A percentile compares a stretch with the other conserved stretches of the same genome.
phyloP scores from a whole-genome alignment of 495 filamentous ascomycete species.

The Aspergillus leporis region DNA sequence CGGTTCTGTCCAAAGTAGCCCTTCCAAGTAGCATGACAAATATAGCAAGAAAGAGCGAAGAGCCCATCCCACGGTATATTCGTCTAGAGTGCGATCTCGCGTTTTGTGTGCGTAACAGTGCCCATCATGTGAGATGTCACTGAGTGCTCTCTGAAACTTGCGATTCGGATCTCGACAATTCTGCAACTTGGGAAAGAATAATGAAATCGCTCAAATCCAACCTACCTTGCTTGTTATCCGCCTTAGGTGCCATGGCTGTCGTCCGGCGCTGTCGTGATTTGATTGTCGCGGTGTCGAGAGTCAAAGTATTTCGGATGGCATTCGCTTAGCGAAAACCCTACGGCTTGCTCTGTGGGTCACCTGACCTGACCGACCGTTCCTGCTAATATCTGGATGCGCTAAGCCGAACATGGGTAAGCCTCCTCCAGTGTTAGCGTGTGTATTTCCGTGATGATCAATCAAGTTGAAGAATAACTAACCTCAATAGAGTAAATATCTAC shows the following conservation, averaged over 20 bases:
- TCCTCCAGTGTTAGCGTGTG: neutral
- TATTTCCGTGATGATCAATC: neutral
- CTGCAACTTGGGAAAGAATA: conserved; percentile 22
- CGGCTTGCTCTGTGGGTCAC: conserved; percentile 48
- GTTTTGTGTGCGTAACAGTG: neutral
- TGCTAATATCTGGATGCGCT: neutral
- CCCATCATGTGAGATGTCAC: neutral
- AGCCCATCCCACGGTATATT: neutral
- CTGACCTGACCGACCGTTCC: conserved; percentile 30
- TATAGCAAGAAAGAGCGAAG: neutral
- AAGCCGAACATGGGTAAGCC: neutral
- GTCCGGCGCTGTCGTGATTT: conserved; percentile 51
- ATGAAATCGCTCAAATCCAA: conserved; percentile 21
- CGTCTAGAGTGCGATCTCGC: neutral
- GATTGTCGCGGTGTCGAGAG: conserved; percentile 45
- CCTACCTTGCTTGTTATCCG: conserved; percentile 69
- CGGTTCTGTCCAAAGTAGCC: neutral
- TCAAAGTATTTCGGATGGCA: conserved; percentile 44
- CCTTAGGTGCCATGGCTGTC: conserved; percentile 73
- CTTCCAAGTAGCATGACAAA: neutral
- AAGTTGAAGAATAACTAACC: too few relatives aligned
- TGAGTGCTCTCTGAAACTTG: conserved; percentile 7
- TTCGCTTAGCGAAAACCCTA: conserved; percentile 52
- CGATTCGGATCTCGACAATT: conserved; percentile 33
- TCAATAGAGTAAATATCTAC: too few relatives aligned